These are phyloP conservation scores for Linum tenue DNA, from an alignment of 345 rosid genomes.

Conservation along the genomic window DNA sequence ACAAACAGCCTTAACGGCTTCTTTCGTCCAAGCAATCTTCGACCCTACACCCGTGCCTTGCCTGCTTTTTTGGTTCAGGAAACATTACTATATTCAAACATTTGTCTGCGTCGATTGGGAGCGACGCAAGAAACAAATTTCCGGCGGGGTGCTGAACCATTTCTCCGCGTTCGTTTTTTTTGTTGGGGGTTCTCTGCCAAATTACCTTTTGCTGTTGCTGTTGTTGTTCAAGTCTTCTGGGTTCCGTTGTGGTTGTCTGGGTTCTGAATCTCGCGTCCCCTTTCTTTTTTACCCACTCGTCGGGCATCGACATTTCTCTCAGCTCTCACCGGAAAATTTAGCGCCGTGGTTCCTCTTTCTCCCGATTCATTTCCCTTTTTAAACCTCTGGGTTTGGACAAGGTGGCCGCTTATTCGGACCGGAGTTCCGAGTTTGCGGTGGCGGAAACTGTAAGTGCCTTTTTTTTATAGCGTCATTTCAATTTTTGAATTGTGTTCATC, in stretches of 20 bases:
- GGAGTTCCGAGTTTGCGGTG: conserved; percentile 1
- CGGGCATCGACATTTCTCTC: no score
- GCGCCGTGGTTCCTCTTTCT: neutral
- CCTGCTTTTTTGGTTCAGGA: neutral
- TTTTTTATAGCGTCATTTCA: neutral
- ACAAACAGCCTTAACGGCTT: neutral
- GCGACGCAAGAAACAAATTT: neutral
- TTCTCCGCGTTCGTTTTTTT: neutral
- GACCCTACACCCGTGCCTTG: neutral
- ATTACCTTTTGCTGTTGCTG: neutral
- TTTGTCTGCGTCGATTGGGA: neutral
- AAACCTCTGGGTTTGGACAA: neutral
- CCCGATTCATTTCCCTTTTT: neutral
- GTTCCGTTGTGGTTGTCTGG: neutral
- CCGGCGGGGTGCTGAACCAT: neutral
- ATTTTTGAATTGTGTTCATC: no score
- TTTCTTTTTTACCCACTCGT: no score
- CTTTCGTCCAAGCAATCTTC: neutral
- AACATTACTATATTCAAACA: neutral
- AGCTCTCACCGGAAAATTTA: no score
- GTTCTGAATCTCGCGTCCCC: neutral
- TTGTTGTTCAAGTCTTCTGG: neutral
- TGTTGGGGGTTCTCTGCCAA: neutral
- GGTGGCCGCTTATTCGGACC: conserved; percentile 1
- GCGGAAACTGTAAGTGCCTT: neutral